Base-by-base conservation (phyloP, 352 stramenopile genomes). In the Discostella stelligera region DNA sequence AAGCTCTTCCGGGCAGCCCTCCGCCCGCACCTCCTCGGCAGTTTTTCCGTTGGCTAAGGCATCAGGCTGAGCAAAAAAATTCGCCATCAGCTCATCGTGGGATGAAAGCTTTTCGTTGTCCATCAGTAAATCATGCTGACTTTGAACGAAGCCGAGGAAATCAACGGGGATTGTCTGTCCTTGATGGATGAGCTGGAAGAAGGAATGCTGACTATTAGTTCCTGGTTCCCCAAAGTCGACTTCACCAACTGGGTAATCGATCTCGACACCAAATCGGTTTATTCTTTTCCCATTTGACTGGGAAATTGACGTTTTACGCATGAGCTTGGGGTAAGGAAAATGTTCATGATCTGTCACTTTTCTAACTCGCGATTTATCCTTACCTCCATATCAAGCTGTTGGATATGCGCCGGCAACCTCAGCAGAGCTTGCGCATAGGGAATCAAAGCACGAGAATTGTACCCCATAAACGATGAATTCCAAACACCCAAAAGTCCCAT, bases 51-150 rank as follows among this genome's bases (percentile, higher is more conserved):
- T 94, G 9, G 97, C 97, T 6, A 99, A 85, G 8, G 97, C 97
- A 83, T 99, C 97, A 0, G 97, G 96, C 85, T 99, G 96, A 41
- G 97, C 97, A 80, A 99, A 99, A 86, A 99, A 99, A 91, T 99
- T 99, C 65, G 94, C 95, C 97, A 99, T 99, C 70, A 99, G 94
- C 91, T 99, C 97, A 83, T 99, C 96, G 89, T 99, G 96, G 79
- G 97, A 98, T 56, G 93, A 96, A 49, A 99, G 90, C 6, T 93
- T 88, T 84, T 99, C 92, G 20, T 85, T 90, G 55, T 95, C 87
- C 52, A 94, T 83, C 27, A 90, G 84, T 30, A 94, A 81, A 72
- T 94, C 88, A 55, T 94, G 92, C 88, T 99, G 96, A 71, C 90
- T 97, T 84, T 98, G 89, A 74, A 95, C 95, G 82, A 98, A 99